Percentiles rank a stretch among this genome's conserved stretches.
phyloP scores from a whole-genome alignment of 163 green algal species.

The Volvox carteri region DNA sequence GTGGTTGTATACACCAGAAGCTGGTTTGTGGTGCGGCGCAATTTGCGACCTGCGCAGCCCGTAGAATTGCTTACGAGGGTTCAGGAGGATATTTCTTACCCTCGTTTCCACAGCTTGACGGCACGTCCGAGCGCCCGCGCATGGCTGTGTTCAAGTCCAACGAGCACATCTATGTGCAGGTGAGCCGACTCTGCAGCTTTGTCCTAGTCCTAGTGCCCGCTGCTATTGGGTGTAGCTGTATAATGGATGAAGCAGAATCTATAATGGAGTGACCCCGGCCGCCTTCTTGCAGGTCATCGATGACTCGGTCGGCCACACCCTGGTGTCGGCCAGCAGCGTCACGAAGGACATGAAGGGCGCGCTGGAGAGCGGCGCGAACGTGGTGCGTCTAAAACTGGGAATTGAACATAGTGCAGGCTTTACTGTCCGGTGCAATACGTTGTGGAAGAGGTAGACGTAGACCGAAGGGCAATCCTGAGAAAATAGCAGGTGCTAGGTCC shows the following conservation, averaged over 20 bases:
- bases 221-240: too few relatives aligned
- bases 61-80: neutral
- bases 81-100: neutral
- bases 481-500: too few relatives aligned
- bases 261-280: too few relatives aligned
- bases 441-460: too few relatives aligned
- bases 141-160: constrained; percentile 96
- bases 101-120: constrained; percentile 79
- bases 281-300: constrained; percentile 95
- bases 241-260: too few relatives aligned
- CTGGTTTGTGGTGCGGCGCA: constrained; percentile 20
- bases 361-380: constrained; percentile 72
- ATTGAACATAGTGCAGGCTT: too few relatives aligned
- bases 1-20: neutral
- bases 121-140: constrained; percentile 92
- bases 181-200: constrained; percentile 52
- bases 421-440: too few relatives aligned
- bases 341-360: constrained; percentile 76
- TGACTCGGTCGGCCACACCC: constrained; percentile 86
- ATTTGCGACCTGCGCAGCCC: neutral
- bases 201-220: too few relatives aligned
- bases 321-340: constrained; percentile 89
- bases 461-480: too few relatives aligned
- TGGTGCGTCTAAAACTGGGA: constrained; percentile 59
- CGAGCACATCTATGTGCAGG: constrained; percentile 98